phyloP scores from a whole-genome alignment of 768 basidiomycete species.

The Trametes coccinea region DNA sequence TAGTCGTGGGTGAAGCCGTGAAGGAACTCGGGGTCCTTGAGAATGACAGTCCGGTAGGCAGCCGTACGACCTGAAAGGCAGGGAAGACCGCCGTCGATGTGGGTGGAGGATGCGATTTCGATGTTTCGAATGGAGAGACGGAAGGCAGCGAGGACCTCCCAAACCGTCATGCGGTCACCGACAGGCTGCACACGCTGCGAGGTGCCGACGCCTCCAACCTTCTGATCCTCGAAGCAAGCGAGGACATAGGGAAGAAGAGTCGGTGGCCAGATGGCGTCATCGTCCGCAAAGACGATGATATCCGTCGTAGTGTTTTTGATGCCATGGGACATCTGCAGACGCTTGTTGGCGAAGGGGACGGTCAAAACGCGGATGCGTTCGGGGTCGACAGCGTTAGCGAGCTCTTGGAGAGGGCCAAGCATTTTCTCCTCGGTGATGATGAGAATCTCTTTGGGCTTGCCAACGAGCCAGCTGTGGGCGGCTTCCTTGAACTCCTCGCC shows the following conservation, averaged over 20 bases:
- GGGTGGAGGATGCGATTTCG: conserved; percentile 85
- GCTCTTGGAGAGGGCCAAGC: conserved; percentile 83
- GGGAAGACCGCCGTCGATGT: conserved; percentile 90
- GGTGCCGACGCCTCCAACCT: conserved; percentile 90
- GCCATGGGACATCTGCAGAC: conserved; percentile 91
- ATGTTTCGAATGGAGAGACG: conserved; percentile 92
- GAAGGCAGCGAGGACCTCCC: conserved; percentile 95
- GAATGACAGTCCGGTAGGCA: conserved; percentile 89
- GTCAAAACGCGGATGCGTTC: conserved; percentile 83
- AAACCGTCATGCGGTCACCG: conserved; percentile 81
- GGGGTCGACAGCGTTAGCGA: conserved; percentile 86
- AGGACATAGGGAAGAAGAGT: conserved; percentile 87
- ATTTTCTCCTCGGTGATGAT: conserved; percentile 87
- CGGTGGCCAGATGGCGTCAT: conserved; percentile 95
- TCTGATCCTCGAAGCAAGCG: conserved; percentile 93
- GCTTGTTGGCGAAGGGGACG: conserved; percentile 92
- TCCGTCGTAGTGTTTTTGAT: conserved; percentile 90
- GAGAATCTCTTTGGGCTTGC: conserved; percentile 83
- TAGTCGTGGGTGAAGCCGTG: conserved; percentile 93
- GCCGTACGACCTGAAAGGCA: conserved; percentile 93
- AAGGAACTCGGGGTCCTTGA: conserved; percentile 92
- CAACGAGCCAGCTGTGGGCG: conserved; percentile 88
- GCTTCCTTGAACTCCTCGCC: conserved; percentile 96
- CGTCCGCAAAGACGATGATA: conserved; percentile 93
- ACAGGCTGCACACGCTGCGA: conserved; percentile 85